Base-by-base conservation (phyloP, 768 basidiomycete species). In the Mycena rosella region DNA sequence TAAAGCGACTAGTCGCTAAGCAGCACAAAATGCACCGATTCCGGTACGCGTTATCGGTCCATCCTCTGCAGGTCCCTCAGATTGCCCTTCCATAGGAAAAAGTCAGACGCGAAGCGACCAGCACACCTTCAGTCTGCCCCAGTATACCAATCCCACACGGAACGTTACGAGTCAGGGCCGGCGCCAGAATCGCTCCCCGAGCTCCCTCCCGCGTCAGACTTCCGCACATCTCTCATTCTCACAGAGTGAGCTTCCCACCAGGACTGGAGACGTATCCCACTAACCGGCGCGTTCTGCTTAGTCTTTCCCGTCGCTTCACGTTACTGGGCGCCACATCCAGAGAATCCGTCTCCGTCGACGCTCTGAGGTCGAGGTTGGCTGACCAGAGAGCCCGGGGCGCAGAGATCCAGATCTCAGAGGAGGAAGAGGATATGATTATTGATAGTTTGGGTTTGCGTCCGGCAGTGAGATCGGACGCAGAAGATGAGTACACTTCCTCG, bases 221-320 rank as follows among this genome's bases (percentile, higher is more conserved):
- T 96, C 82, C 91, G 94, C 74, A 94, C 94, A 32, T 94, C 93
- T 66, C 86, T 91, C 75, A 94, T 96, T 73, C 80, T 96, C 54
- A 93, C 93, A 77, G 92, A 91, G 94, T 96, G 80, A 82, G 92
- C 83, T 45, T 68, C 54, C 52, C 59, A 30, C 71, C 66, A 65
- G 36, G 13, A 55, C 26, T 63, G n/a, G 20, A 40, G n/a, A 34
- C 54, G 36, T 40, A 44, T 48, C 20, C 5, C n/a, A 34, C 73
- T 73, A 55, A 72, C 64, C 68, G 60, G 53, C 64, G 55, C 62
- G 58, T 71, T 53, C 62, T 62, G 45, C 44, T 56, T 77, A 96
- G 94, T 75, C 88, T 96, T 67, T 87, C 92, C 53, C 91, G 91
- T 57, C 90, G 92, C 27, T 96, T 95, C 80, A 92, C 93, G 29